Evolutionary conservation across 331 rosid species (phyloP).

Genomic region (Rhamnella rubrinervis): DNA sequence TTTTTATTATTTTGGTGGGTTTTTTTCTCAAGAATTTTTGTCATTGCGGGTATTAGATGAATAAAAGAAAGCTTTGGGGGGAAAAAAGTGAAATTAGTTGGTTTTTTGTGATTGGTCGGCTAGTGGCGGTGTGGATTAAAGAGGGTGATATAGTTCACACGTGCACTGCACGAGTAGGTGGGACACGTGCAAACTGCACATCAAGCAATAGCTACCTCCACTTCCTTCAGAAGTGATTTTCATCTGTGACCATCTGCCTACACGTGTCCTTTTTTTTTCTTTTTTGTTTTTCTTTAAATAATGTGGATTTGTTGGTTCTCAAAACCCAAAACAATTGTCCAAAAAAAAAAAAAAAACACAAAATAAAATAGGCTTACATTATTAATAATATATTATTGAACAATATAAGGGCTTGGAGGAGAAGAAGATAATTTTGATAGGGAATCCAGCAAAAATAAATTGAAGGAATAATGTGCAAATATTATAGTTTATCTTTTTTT

Average conservation of each 20-base stretch:
- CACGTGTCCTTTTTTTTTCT: not conserved
- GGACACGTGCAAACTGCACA: constrained; percentile 29
- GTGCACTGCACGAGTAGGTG: constrained; percentile 35
- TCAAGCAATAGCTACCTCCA: not conserved
- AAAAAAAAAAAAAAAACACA: no score
- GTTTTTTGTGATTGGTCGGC: constrained; percentile 18
- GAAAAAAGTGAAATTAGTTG: constrained; percentile 8
- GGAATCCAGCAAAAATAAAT: no score
- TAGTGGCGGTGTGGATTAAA: constrained; percentile 4
- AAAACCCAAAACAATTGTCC: no score
- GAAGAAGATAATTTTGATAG: no score
- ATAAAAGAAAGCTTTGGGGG: not conserved
- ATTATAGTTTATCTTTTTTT: no score
- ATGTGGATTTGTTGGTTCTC: constrained; percentile 1
- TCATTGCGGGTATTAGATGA: constrained; percentile 4
- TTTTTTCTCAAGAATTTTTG: constrained; percentile 12
- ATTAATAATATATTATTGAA: no score
- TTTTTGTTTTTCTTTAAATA: not conserved
- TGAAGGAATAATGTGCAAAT: no score
- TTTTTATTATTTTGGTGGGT: not conserved
- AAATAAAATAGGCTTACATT: no score
- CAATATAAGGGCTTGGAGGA: no score
- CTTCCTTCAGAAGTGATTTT: not conserved
- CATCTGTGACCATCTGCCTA: no score
- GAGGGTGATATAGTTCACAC: constrained; percentile 9